Evolutionary conservation across 148 eudicot species (phyloP).

Genomic region (Amaranthus palmeri): DNA sequence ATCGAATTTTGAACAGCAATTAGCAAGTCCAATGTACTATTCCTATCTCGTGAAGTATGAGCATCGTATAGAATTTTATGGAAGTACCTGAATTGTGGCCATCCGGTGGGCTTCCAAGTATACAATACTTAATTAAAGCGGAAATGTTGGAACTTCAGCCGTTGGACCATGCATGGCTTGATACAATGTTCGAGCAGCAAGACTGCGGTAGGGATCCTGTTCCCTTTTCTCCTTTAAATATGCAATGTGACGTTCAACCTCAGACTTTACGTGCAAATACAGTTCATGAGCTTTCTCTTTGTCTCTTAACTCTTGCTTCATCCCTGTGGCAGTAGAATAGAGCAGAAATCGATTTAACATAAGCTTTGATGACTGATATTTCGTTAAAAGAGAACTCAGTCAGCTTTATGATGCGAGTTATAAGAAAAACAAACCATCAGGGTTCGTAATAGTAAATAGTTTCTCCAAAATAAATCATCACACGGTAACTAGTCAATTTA

Average conservation of each 20-base stretch:
- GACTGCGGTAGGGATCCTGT: slow-evolving; percentile 53
- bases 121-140: slow-evolving; percentile 17
- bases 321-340: slow-evolving; percentile 31
- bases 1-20: too few species aligned
- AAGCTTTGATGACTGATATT: neutral
- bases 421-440: neutral
- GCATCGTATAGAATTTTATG: neutral
- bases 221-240: slow-evolving; percentile 59
- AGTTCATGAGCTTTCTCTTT: slow-evolving; percentile 44
- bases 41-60: too few species aligned
- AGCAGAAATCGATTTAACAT: neutral
- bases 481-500: too few species aligned
- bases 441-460: neutral
- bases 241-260: slow-evolving; percentile 55
- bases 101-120: neutral
- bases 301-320: slow-evolving; percentile 46
- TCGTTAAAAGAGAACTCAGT: neutral
- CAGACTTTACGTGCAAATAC: slow-evolving; percentile 50
- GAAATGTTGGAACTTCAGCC: slow-evolving; percentile 59
- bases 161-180: slow-evolving; percentile 45
- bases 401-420: neutral
- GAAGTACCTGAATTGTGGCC: neutral
- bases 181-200: slow-evolving; percentile 43
- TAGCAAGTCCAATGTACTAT: too few species aligned
- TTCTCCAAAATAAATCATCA: too few species aligned